Evolutionary conservation across 306 rosid species (phyloP), one percentile per base, ranked within the genome.

Genomic region (Acacia confusa): DNA sequence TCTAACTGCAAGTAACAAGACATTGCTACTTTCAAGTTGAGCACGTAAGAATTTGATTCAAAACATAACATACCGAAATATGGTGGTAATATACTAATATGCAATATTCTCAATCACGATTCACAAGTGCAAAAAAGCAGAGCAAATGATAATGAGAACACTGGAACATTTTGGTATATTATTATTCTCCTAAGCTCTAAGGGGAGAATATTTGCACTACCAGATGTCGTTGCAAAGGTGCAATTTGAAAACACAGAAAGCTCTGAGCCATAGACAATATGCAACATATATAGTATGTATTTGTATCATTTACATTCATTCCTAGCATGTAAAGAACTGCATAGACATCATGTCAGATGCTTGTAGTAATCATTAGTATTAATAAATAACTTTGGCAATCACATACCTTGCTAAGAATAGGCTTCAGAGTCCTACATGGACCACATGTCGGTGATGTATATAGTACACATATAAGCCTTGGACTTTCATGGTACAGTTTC

Each of bases 341-440:
- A 38, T 66, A 38, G 64, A 75, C 27, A 83, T 77, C 86, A 43
- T 30, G 60, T 53, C 47, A 73, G 12, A 24, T 71, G 69, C 47
- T 81, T 71, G 19, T 13, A 24, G 36, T 36, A 25, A n/a, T 15
- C 71, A 64, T 14, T 13, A 63, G 73, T 44, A 58, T 50, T 3
- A 27, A 47, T 44, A 40, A 27, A 79, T 57, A 14, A 55, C 20
- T 27, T 19, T 14, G 27, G 4, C 55, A 25, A 60, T 75, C 70
- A 74, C 48, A 58, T 89, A 89, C 95, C 91, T 83, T 91, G 36
- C 92, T 84, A 57, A 91, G 92, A 83, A 91, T 86, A 82, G 95
- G 95, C 87, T 91, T 89, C 84, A 91, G 82, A n/a, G 95, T 91
- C 76, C 95, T 86, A 83, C 95, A 91, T 0, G 95, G 92, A 63